A percentile compares a stretch with the other conserved stretches of the same genome.
Conservation (phyloP, 495 filamentous ascomycete genomes). For the Parathielavia hyrcaniae region DNA sequence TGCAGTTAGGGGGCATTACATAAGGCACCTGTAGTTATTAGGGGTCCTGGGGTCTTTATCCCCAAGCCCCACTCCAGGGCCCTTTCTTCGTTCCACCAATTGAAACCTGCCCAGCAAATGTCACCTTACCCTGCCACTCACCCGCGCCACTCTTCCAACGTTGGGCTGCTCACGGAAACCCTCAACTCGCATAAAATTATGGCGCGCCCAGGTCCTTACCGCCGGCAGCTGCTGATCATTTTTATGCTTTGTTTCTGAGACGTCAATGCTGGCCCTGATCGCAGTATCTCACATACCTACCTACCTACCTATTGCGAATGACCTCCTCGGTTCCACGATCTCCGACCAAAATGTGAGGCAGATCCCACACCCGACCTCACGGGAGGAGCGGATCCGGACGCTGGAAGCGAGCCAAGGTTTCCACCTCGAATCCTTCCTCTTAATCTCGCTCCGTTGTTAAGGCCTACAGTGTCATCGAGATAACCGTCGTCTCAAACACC, state of each 20-base stretch:
- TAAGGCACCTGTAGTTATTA: no score
- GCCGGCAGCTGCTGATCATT: slow-evolving; percentile 1
- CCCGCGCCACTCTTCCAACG: no score
- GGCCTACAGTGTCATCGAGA: background rate
- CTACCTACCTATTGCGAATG: background rate
- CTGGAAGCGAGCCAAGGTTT: slow-evolving; percentile 10
- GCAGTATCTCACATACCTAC: no score
- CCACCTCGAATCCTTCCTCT: slow-evolving; percentile 15
- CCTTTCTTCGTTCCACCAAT: no score
- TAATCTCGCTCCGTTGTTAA: slow-evolving; percentile 28
- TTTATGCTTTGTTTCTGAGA: background rate
- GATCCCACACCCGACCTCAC: slow-evolving; percentile 2
- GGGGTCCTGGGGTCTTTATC: no score
- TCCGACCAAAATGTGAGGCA: background rate
- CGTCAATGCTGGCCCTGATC: no score
- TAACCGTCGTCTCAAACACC: background rate
- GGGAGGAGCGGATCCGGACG: slow-evolving; percentile 8
- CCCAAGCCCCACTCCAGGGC: no score
- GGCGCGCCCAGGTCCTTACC: background rate
- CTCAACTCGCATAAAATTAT: no score
- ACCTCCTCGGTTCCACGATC: slow-evolving; percentile 6
- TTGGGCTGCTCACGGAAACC: no score
- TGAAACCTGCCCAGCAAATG: no score
- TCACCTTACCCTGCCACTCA: no score
- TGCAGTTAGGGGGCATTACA: no score